Evolutionary conservation across 352 stramenopile species (phyloP).

Genomic region (Peronospora destructor): DNA sequence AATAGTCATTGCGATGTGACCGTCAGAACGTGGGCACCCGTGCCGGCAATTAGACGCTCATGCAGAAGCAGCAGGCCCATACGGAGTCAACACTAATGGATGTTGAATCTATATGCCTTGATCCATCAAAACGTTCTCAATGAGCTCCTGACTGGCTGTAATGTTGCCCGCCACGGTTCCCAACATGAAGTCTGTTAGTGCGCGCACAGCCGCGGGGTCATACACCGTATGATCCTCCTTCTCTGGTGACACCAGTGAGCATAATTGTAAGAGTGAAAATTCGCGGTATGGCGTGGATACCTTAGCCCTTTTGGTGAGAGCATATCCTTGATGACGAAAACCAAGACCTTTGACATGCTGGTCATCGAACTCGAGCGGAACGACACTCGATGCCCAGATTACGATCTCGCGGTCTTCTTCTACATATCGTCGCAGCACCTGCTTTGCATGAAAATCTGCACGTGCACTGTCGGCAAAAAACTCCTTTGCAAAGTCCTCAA

Average conservation of each 20-base stretch:
- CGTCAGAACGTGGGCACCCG: slow-evolving; percentile 56
- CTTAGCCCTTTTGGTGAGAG: slow-evolving; percentile 32
- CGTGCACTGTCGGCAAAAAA: slow-evolving; percentile 31
- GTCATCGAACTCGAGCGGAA: slow-evolving; percentile 37
- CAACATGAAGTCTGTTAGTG: slow-evolving; percentile 52
- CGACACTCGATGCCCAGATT: slow-evolving; percentile 37
- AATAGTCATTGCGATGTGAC: slow-evolving; percentile 32
- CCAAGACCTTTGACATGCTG: slow-evolving; percentile 32
- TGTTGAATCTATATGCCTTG: slow-evolving; percentile 16
- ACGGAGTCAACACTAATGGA: not conserved
- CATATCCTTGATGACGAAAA: slow-evolving; percentile 41
- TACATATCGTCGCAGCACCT: slow-evolving; percentile 32
- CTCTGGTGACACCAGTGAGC: slow-evolving; percentile 35
- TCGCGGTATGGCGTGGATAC: slow-evolving; percentile 28
- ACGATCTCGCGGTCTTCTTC: slow-evolving; percentile 39
- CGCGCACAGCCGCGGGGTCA: slow-evolving; percentile 35
- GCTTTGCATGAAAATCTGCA: slow-evolving; percentile 36
- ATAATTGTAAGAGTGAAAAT: slow-evolving; percentile 38
- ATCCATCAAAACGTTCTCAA: slow-evolving; percentile 48
- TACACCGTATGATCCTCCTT: slow-evolving; percentile 36
- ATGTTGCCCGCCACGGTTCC: slow-evolving; percentile 42
- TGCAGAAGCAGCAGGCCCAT: slow-evolving; percentile 1
- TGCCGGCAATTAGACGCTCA: slow-evolving; percentile 7
- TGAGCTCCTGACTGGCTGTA: slow-evolving; percentile 44
- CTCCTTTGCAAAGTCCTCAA: slow-evolving; percentile 38